Conservation (phyloP, 805 yeast genomes). For the Yamadazyma tumulicola region DNA sequence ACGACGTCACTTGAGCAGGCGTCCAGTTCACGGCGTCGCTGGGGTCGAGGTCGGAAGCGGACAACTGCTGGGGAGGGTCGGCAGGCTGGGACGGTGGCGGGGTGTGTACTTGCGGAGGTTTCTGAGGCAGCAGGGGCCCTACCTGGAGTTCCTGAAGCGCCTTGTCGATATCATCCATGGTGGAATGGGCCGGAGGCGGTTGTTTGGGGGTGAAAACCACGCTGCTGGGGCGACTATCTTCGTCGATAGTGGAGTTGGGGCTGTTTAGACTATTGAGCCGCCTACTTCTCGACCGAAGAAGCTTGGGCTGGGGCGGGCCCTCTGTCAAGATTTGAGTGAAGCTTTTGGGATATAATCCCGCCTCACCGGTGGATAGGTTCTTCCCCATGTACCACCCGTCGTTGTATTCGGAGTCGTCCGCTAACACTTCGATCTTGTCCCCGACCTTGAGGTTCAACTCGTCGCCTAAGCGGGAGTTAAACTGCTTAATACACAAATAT, state of each 20-base stretch:
- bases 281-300: conserved; percentile 53
- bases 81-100: background rate
- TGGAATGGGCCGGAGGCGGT: conserved; percentile 20
- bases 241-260: conserved; percentile 9
- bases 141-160: conserved; percentile 62
- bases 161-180: conserved; percentile 69
- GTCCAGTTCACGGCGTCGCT: conserved; percentile 64
- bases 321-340: conserved; percentile 59
- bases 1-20: conserved; percentile 79
- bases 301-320: conserved; percentile 4
- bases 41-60: conserved; percentile 36
- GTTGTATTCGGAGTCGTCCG: conserved; percentile 88
- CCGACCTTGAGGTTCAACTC: conserved; percentile 80
- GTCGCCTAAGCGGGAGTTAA: conserved; percentile 83
- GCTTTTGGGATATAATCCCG: conserved; percentile 87
- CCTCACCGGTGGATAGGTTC: conserved; percentile 65
- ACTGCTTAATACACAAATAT: conserved; percentile 75
- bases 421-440: conserved; percentile 81
- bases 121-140: conserved; percentile 12
- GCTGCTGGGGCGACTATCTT: background rate
- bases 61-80: background rate
- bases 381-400: conserved; percentile 98
- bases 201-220: background rate
- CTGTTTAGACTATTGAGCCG: conserved; percentile 21
- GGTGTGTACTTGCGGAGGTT: background rate